Percentiles rank a stretch among this genome's conserved stretches.
phyloP scores from a whole-genome alignment of 345 rosid species.

The Melastoma malabathricum region DNA sequence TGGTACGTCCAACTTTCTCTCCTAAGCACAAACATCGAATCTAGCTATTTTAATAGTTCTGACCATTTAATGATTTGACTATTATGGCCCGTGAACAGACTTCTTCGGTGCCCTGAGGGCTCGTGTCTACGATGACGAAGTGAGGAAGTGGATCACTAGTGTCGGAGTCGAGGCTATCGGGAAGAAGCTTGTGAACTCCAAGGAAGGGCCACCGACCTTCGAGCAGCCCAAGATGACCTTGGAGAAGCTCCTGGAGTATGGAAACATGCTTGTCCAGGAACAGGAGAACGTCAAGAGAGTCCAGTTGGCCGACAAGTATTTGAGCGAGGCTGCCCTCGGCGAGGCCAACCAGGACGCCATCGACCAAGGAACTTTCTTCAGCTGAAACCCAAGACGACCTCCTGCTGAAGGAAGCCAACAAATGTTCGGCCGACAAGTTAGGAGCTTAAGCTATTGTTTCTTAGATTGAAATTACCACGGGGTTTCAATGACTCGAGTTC shows the following conservation, averaged over 20 bases:
- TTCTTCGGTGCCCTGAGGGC: constrained; percentile 19
- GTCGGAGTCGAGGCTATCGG: constrained; percentile 9
- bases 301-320: constrained; percentile 17
- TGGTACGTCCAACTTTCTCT: constrained; percentile 7
- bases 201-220: constrained; percentile 16
- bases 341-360: constrained; percentile 17
- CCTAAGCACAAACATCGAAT: neutral
- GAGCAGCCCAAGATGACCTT: constrained; percentile 20
- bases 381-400: neutral
- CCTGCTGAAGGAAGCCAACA: too few species aligned
- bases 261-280: constrained; percentile 15
- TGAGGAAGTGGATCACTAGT: constrained; percentile 15
- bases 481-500: too few species aligned
- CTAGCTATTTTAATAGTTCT: neutral
- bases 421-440: neutral
- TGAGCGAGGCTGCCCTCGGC: constrained; percentile 16
- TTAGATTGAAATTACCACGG: too few species aligned
- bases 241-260: constrained; percentile 18
- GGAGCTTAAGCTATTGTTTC: constrained; percentile 1
- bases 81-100: constrained; percentile 3
- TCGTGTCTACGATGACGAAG: constrained; percentile 16
- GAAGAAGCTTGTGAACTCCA: constrained; percentile 19
- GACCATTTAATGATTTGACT: neutral
- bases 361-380: constrained; percentile 10
- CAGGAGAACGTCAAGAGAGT: constrained; percentile 21